phyloP scores from a whole-genome alignment of 176 grass and related monocot genomes.

The Zea mays region DNA sequence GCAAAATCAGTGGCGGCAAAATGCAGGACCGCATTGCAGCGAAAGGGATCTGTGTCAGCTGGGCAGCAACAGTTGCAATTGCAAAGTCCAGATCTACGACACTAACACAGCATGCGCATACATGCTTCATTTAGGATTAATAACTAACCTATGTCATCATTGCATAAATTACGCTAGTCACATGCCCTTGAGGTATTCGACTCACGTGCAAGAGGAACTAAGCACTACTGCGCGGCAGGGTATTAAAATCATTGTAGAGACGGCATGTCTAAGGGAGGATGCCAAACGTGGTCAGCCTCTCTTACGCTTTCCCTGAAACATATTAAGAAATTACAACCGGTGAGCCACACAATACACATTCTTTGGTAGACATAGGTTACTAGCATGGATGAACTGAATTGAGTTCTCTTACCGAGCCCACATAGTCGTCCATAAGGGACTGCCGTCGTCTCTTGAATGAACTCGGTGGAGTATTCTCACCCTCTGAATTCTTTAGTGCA shows the following conservation, averaged over 20 bases:
- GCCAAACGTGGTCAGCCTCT: conserved; percentile 22
- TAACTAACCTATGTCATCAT: conserved; percentile 25
- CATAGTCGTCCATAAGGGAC: conserved; percentile 79
- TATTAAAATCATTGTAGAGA: neutral
- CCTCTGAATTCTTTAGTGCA: conserved; percentile 49
- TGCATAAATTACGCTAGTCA: conserved; percentile 12
- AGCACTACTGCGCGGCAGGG: neutral
- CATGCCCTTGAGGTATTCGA: neutral
- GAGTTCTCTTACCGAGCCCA: conserved; percentile 53
- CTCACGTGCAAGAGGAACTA: neutral
- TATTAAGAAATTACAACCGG: neutral
- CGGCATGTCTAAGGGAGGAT: neutral
- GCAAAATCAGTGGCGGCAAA: too few species aligned
- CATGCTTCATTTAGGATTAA: neutral
- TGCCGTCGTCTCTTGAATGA: conserved; percentile 75
- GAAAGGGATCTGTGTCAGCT: neutral
- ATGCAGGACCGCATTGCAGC: neutral
- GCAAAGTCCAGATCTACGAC: neutral
- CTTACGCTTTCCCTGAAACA: conserved; percentile 48
- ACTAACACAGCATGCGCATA: neutral
- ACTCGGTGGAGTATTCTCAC: conserved; percentile 60
- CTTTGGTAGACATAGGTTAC: neutral
- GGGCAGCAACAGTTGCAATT: neutral
- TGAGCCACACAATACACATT: conserved; percentile 16
- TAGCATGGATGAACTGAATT: neutral